Base-by-base conservation (phyloP, 768 basidiomycete genomes). In the Suillus tomentosus region DNA sequence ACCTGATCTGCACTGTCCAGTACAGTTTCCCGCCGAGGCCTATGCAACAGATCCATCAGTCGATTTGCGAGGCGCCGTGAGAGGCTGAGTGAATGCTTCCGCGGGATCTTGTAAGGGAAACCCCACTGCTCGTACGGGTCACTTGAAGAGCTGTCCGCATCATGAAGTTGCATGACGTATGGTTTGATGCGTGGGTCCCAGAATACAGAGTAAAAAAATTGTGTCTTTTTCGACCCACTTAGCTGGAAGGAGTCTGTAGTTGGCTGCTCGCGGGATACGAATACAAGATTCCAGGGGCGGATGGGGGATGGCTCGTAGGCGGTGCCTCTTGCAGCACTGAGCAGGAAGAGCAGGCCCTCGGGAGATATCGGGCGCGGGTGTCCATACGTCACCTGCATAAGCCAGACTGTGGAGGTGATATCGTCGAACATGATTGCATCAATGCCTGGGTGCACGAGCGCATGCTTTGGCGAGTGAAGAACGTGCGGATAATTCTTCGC, bases 121-220 rank as follows among this genome's bases (percentile, higher is more conserved):
- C 55, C 55, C 55, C 55, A 56, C 55, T 37, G 36, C 55, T 39
- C 36, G 36, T 56, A 56, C 17, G 36, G 22, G n/a, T n/a, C 19
- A 36, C n/a, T 37, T 22, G 36, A 56, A 37, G 36, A 22, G 19
- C 11, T n/a, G 19, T n/a, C 34, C 19, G 34, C 11, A 3, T 54
- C 31, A 34, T 19, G 53, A 54, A 54, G 53, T n/a, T 15, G n/a
- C 55, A 56, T 37, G 55, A 37, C n/a, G 36, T 56, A 56, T 39
- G n/a, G 36, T 15, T 56, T 56, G 13, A 37, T 56, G 14, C 55
- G 55, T 13, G 53, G 53, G 19, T 54, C 53, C 53, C 53, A 54
- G 34, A 54, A 54, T n/a, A 37, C 34, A n/a, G 34, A 37, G 19
- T 13, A 7, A 36, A 54, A 54, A 6, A 34, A 36, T 19, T 36